phyloP scores from a whole-genome alignment of 2,329 filamentous ascomycete genomes.

The Talaromyces amestolkiae region DNA sequence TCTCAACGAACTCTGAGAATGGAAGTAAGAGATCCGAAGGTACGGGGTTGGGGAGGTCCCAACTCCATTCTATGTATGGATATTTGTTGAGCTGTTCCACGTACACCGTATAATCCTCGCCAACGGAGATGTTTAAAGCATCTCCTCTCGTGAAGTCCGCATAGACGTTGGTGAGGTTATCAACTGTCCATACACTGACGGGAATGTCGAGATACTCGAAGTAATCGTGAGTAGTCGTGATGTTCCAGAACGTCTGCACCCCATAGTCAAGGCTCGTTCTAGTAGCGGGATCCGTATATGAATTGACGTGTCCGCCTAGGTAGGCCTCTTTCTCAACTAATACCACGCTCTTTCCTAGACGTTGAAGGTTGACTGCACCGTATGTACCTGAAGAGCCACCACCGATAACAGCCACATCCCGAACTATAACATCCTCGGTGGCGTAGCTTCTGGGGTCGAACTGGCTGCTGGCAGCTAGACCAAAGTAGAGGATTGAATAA shows the following conservation, averaged over 20 bases:
- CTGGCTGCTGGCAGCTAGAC: no score
- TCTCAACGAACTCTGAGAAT: neutral
- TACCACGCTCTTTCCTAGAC: neutral
- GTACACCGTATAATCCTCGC: neutral
- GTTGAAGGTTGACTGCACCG: neutral
- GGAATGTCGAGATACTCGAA: neutral
- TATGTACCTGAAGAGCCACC: neutral
- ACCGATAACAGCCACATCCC: neutral
- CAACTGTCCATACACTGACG: neutral
- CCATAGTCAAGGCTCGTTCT: neutral
- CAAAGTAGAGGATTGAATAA: no score
- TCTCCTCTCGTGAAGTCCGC: neutral
- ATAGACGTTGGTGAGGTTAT: neutral
- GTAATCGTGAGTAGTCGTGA: neutral
- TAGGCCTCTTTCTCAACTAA: neutral
- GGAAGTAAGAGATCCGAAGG: neutral
- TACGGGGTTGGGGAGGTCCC: neutral
- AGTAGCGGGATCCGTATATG: neutral
- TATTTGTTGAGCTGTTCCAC: neutral
- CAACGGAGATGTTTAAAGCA: neutral
- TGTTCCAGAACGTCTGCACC: neutral
- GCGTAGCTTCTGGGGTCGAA: neutral
- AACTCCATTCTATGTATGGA: neutral
- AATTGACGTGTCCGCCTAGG: neutral
- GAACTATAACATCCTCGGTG: neutral